Conservation (phyloP, 345 rosid species). For the Eucalyptus regnans region DNA sequence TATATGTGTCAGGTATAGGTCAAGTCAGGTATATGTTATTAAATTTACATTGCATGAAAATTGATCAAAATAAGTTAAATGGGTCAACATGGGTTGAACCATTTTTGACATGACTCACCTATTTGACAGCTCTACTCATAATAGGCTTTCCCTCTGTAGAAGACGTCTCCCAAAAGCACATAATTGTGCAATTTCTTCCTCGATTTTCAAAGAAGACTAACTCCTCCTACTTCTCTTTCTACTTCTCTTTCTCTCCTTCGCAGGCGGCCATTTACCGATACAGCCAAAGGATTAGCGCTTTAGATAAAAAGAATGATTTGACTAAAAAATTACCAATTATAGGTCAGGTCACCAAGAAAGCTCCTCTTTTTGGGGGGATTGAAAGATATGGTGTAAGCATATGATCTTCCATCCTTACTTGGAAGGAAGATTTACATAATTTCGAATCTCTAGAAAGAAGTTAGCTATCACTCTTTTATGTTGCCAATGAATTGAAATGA, state of each 20-base stretch:
- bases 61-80: no score
- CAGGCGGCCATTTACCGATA: background rate
- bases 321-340: background rate
- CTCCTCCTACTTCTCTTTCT: background rate
- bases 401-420: background rate
- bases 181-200: background rate
- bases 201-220: background rate
- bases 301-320: no score
- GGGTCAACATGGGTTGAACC: accelerated
- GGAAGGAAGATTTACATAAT: background rate
- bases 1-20: no score
- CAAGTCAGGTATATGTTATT: no score
- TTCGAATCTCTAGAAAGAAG: background rate
- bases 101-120: no score
- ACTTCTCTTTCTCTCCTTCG: background rate
- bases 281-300: background rate
- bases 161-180: background rate
- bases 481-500: background rate
- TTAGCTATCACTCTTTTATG: background rate
- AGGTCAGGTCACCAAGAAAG: background rate
- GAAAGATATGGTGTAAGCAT: background rate
- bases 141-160: background rate
- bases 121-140: no score
- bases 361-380: background rate
- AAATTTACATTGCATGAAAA: no score